phyloP scores from a whole-genome alignment of 176 grass and related monocot genomes.

The Oryza brachyantha region DNA sequence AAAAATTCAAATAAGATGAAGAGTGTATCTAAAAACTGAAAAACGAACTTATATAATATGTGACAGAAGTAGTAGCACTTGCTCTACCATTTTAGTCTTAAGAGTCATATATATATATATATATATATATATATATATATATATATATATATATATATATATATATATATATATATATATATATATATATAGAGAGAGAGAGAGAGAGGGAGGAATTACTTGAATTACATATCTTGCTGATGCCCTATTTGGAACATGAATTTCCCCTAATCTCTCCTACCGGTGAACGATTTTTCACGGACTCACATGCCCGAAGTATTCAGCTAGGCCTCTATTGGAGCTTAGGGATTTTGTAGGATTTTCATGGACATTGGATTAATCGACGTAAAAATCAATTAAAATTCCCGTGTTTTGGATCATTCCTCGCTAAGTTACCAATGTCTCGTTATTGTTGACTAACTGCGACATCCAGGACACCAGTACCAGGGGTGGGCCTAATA shows the following conservation, averaged over 20 bases:
- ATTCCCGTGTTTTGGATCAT: background rate
- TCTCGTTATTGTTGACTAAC: background rate
- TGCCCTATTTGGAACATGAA: background rate
- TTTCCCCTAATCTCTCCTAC: background rate
- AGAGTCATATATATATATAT: too few species aligned
- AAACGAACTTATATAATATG: too few species aligned
- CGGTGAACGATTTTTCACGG: background rate
- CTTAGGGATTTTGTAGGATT: background rate
- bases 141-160: too few species aligned
- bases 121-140: too few species aligned
- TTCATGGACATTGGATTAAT: background rate
- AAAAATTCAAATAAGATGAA: too few species aligned
- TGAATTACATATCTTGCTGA: background rate
- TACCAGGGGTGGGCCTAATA: too few species aligned
- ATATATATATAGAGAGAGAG: too few species aligned
- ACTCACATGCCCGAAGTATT: background rate
- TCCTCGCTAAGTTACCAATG: background rate
- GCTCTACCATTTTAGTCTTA: background rate
- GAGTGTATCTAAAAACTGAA: too few species aligned
- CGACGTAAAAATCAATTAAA: background rate
- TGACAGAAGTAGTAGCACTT: background rate
- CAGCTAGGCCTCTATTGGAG: background rate
- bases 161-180: too few species aligned
- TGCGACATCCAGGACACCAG: background rate
- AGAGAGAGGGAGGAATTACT: too few species aligned